Evolutionary conservation across 345 rosid species (phyloP).

Genomic region (Linum trigynum): DNA sequence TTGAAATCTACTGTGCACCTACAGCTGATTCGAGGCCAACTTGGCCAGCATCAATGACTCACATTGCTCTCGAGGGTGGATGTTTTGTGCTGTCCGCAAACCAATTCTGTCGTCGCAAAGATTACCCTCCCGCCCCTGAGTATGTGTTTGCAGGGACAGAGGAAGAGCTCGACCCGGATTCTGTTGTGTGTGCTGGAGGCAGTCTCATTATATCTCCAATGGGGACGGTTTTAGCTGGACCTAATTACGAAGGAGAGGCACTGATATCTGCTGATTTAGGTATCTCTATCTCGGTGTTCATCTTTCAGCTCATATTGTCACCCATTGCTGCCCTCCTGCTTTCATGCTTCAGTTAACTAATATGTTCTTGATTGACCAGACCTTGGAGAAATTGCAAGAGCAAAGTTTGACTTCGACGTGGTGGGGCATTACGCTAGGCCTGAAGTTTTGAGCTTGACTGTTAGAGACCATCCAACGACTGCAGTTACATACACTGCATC

Average conservation of each 20-base stretch:
- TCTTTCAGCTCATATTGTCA: too few relatives aligned
- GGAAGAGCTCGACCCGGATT: slow-evolving; percentile 57
- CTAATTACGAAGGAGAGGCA: slow-evolving; percentile 79
- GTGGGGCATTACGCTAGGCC: slow-evolving; percentile 92
- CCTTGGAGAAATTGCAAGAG: slow-evolving; percentile 83
- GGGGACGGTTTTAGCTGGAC: slow-evolving; percentile 79
- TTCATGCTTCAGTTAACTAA: too few relatives aligned
- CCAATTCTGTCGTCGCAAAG: slow-evolving; percentile 80
- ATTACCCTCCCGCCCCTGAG: slow-evolving; percentile 87
- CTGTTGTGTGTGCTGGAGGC: slow-evolving; percentile 86
- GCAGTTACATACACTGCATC: slow-evolving; percentile 54
- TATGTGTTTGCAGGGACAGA: slow-evolving; percentile 59
- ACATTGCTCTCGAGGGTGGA: slow-evolving; percentile 95
- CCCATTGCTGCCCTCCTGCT: too few relatives aligned
- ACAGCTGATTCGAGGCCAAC: slow-evolving; percentile 79
- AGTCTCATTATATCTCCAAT: slow-evolving; percentile 83
- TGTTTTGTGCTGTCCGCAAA: slow-evolving; percentile 85
- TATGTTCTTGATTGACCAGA: slow-evolving; percentile 27
- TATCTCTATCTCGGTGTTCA: slow-evolving; percentile 9
- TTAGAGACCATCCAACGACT: slow-evolving; percentile 63
- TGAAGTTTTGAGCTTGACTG: slow-evolving; percentile 79
- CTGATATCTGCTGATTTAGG: slow-evolving; percentile 88
- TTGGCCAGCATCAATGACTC: slow-evolving; percentile 90
- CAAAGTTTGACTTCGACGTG: slow-evolving; percentile 89
- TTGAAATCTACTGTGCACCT: slow-evolving; percentile 93